These are phyloP conservation scores for Tricholoma bakamatsutake DNA, from an alignment of 768 basidiomycete species.

Conservation along the genomic window DNA sequence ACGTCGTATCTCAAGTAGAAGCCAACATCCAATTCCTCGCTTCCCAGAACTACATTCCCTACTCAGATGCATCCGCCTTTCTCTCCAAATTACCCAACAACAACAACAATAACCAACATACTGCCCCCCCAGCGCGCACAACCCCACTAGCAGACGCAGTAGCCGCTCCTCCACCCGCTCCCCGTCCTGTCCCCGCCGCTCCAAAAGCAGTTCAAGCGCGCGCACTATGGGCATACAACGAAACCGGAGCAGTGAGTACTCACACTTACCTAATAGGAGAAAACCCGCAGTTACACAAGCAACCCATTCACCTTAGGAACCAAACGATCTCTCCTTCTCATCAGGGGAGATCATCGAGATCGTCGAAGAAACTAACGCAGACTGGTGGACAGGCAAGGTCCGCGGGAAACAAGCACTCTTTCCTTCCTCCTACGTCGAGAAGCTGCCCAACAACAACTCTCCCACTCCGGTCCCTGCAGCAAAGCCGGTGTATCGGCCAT, in stretches of 20 bases:
- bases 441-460: slow-evolving; percentile 24
- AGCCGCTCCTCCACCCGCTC: background rate
- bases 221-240: slow-evolving; percentile 65
- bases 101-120: slow-evolving; percentile 2
- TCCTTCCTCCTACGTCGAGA: slow-evolving; percentile 69
- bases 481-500: slow-evolving; percentile 15
- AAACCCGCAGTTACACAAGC: background rate
- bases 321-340: slow-evolving; percentile 67
- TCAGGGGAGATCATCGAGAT: slow-evolving; percentile 73
- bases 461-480: slow-evolving; percentile 3
- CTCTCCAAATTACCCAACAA: slow-evolving; percentile 36
- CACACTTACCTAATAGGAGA: background rate
- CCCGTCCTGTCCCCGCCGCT: background rate
- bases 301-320: slow-evolving; percentile 46
- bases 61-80: slow-evolving; percentile 39
- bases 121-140: slow-evolving; percentile 1
- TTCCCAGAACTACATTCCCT: slow-evolving; percentile 40
- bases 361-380: slow-evolving; percentile 62
- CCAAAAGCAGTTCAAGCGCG: slow-evolving; percentile 34
- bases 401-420: slow-evolving; percentile 66
- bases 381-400: slow-evolving; percentile 83
- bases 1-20: slow-evolving; percentile 49
- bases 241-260: slow-evolving; percentile 40
- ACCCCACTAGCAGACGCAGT: slow-evolving; percentile 7
- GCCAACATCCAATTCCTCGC: slow-evolving; percentile 52